Percentiles rank a stretch among this genome's conserved stretches.
Evolutionary conservation across 1,284 basidiomycete species (phyloP).

Genomic region (Ustilago nuda): DNA sequence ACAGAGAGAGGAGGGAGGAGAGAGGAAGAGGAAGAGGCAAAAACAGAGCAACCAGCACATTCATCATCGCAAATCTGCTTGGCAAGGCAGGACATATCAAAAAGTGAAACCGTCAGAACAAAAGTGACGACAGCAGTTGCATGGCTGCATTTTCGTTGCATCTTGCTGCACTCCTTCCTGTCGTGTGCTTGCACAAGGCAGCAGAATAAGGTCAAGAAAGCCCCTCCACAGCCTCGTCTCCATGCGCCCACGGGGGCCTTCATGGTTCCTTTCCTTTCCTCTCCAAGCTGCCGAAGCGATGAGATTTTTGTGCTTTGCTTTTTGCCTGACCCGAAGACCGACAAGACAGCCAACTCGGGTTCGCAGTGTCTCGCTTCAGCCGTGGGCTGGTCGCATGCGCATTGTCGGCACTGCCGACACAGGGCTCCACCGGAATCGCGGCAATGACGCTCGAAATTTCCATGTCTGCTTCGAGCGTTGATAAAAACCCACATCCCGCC

Average conservation of each 20-base stretch:
- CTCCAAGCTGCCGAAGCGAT: too few relatives aligned
- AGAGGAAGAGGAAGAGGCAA: not conserved
- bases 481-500: slow-evolving; percentile 4
- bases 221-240: slow-evolving; percentile 1
- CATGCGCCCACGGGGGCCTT: slow-evolving; percentile 8
- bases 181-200: not conserved
- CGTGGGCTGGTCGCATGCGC: not conserved
- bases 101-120: not conserved
- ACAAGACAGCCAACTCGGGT: not conserved
- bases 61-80: not conserved
- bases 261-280: too few relatives aligned
- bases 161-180: not conserved
- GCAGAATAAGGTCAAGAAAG: not conserved
- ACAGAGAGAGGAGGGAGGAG: not conserved
- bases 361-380: not conserved
- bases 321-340: slow-evolving; percentile 2
- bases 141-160: not conserved
- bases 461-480: not conserved
- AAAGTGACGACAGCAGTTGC: slow-evolving; percentile 2
- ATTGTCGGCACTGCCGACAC: not conserved
- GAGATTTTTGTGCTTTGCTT: not conserved
- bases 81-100: slow-evolving; percentile 6
- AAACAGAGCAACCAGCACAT: too few relatives aligned
- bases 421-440: not conserved
- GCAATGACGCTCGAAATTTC: slow-evolving; percentile 4